These are phyloP conservation scores for Diutina mesorugosa DNA, from an alignment of 1,139 yeast species.

Conservation along the genomic window DNA sequence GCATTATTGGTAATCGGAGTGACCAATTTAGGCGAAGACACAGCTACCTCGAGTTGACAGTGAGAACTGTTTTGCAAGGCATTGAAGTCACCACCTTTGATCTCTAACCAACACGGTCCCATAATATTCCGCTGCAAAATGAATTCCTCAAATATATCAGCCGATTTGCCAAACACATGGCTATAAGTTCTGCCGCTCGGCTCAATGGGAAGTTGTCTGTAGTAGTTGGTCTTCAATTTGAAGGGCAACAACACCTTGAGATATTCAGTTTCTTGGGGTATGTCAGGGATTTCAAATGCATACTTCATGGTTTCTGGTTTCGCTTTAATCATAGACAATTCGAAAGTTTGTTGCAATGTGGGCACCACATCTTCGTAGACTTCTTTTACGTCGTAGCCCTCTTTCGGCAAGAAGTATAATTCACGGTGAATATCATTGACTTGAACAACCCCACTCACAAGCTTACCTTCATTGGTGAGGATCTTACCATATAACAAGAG, in stretches of 20 bases:
- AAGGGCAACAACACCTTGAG: conserved; percentile 68
- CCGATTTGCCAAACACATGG: conserved; percentile 68
- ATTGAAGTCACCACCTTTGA: conserved; percentile 49
- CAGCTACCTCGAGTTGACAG: conserved; percentile 64
- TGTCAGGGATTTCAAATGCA: conserved; percentile 74
- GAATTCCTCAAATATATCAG: conserved; percentile 73
- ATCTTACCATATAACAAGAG: conserved; percentile 79
- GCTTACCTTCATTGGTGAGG: conserved; percentile 40
- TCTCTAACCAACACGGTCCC: conserved; percentile 97
- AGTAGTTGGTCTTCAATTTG: conserved; percentile 40
- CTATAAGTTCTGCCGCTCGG: conserved; percentile 66
- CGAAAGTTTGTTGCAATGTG: conserved; percentile 46
- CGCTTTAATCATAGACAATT: conserved; percentile 50
- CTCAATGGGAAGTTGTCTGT: conserved; percentile 43
- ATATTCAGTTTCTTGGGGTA: conserved; percentile 70
- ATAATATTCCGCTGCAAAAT: conserved; percentile 71
- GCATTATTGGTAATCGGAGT: conserved; percentile 31
- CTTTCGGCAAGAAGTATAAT: conserved; percentile 66
- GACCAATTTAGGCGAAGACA: conserved; percentile 36
- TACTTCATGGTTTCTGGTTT: conserved; percentile 68
- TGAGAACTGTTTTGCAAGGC: conserved; percentile 61
- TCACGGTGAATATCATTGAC: conserved; percentile 61
- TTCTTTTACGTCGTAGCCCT: conserved; percentile 41
- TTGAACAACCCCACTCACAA: conserved; percentile 71
- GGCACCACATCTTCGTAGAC: conserved; percentile 71